phyloP scores from a whole-genome alignment of 495 filamentous ascomycete genomes.

The Neurospora sp. region DNA sequence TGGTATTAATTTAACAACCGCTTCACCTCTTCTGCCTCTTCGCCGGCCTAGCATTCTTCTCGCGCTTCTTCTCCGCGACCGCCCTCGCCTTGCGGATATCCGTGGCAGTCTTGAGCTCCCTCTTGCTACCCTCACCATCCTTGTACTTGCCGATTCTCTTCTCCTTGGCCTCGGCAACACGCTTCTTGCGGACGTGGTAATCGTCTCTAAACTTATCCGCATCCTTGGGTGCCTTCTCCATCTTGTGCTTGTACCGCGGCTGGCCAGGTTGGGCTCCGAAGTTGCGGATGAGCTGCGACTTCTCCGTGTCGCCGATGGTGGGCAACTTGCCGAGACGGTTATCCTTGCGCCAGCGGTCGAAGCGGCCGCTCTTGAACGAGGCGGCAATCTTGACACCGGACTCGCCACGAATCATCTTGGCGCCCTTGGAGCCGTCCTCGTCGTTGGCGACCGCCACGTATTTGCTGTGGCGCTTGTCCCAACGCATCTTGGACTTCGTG shows the following conservation, averaged over 20 bases:
- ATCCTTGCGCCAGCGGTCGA: conserved; percentile 80
- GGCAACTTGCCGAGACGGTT: conserved; percentile 73
- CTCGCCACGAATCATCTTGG: conserved; percentile 80
- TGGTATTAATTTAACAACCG: background rate
- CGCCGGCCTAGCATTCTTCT: conserved; percentile 84
- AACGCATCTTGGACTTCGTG: conserved; percentile 65
- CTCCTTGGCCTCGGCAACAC: conserved; percentile 76
- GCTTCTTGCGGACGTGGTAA: conserved; percentile 83
- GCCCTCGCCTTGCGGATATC: conserved; percentile 78
- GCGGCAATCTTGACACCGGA: conserved; percentile 92
- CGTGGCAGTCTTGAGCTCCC: conserved; percentile 69
- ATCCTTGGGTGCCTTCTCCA: conserved; percentile 78
- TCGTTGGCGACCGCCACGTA: conserved; percentile 87
- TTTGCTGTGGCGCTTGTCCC: conserved; percentile 96
- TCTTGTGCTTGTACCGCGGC: conserved; percentile 65
- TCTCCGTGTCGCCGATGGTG: conserved; percentile 71
- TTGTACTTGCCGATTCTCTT: conserved; percentile 64
- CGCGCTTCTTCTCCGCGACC: conserved; percentile 60
- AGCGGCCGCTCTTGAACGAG: conserved; percentile 83
- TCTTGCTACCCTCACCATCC: conserved; percentile 54
- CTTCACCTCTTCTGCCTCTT: conserved; percentile 45
- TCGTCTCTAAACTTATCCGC: conserved; percentile 86
- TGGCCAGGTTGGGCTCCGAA: conserved; percentile 51
- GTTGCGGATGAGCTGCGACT: conserved; percentile 51
- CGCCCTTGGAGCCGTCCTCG: conserved; percentile 81